Evolutionary conservation across 2,329 filamentous ascomycete genomes (phyloP).

Genomic region (Elsinoe fawcettii): DNA sequence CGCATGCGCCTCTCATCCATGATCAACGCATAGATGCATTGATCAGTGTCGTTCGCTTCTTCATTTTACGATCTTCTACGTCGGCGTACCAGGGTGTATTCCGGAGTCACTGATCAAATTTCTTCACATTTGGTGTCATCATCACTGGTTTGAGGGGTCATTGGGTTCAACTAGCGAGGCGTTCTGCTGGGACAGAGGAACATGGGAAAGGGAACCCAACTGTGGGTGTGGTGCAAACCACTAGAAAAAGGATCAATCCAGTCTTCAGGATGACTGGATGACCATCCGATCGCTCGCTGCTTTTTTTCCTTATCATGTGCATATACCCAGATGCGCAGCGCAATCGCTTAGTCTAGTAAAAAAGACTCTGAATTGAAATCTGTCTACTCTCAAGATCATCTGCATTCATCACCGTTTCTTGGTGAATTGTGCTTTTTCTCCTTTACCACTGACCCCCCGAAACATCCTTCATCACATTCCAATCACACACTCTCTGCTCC

Average conservation of each 20-base stretch:
- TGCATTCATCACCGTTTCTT: not conserved
- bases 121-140: constrained; percentile 4
- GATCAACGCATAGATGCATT: constrained; percentile 21
- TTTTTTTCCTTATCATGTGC: constrained; percentile 15
- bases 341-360: constrained; percentile 5
- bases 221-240: constrained; percentile 5
- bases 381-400: not conserved
- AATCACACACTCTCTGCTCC: not conserved
- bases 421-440: not conserved
- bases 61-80: constrained; percentile 9
- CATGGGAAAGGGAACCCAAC: not conserved
- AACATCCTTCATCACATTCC: not conserved
- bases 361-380: constrained; percentile 4
- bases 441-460: not conserved
- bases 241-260: not conserved
- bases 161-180: constrained; percentile 1
- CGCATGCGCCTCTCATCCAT: constrained; percentile 34
- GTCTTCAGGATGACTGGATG: not conserved
- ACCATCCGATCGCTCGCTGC: constrained; percentile 15
- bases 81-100: not conserved
- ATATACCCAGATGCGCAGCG: constrained; percentile 19
- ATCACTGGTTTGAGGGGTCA: not conserved
- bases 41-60: constrained; percentile 12
- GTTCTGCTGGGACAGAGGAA: not conserved
- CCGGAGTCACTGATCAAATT: not conserved